Percentiles rank a stretch among this genome's conserved stretches.
Evolutionary conservation across 345 rosid species (phyloP).

Genomic region (Tarenaya hassleriana): DNA sequence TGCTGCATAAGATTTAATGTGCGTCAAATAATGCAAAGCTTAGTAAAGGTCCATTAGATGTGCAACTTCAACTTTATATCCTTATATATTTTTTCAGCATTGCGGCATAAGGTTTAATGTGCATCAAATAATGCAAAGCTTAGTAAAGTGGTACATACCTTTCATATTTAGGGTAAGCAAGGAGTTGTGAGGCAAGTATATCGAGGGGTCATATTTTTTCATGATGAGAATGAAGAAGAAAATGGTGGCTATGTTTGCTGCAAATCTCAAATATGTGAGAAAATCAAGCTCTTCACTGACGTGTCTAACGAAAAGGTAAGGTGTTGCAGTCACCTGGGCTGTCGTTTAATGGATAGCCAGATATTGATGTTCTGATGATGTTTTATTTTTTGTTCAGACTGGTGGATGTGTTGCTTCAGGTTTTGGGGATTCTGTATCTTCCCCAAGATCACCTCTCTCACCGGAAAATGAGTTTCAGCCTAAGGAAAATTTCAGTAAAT

Average conservation of each 20-base stretch:
- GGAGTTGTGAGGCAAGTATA: conserved; percentile 83
- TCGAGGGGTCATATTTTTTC: conserved; percentile 64
- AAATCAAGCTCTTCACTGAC: conserved; percentile 47
- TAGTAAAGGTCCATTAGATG: conserved; percentile 89
- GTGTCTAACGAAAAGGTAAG: conserved; percentile 52
- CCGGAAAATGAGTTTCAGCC: conserved; percentile 50
- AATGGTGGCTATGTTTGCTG: conserved; percentile 84
- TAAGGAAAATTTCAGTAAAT: conserved; percentile 32
- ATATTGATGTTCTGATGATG: conserved; percentile 15
- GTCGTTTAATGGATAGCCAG: neutral
- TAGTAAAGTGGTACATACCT: conserved; percentile 13
- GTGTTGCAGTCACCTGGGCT: neutral
- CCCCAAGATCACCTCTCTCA: conserved; percentile 77
- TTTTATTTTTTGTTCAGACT: conserved; percentile 38
- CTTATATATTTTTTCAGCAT: conserved; percentile 10
- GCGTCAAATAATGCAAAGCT: conserved; percentile 4
- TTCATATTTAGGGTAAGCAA: conserved; percentile 64
- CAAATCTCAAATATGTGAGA: conserved; percentile 69
- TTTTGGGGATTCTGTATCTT: conserved; percentile 55
- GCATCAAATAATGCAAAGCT: neutral
- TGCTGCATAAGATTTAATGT: conserved; percentile 4
- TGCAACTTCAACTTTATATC: conserved; percentile 10
- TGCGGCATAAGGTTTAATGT: neutral
- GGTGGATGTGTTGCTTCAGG: conserved; percentile 42
- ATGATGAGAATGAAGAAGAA: conserved; percentile 62